Conservation (phyloP, 1,284 basidiomycete genomes). For the Moesziomyces globuligerus region DNA sequence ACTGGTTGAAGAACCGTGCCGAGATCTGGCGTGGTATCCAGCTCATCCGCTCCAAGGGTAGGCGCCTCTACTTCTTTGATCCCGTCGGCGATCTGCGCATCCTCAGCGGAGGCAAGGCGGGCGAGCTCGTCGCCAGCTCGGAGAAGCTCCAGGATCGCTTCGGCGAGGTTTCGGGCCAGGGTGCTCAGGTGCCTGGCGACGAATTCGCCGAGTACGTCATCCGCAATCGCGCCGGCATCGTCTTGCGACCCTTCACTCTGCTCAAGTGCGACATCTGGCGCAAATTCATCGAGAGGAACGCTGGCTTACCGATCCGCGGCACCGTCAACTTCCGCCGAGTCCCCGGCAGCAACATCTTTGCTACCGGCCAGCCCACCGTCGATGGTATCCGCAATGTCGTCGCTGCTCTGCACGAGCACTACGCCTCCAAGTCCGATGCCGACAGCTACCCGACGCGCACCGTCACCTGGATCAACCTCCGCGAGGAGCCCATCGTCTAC, state of each 20-base stretch:
- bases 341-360: constrained; percentile 77
- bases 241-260: constrained; percentile 61
- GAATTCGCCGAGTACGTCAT: constrained; percentile 67
- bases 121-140: constrained; percentile 46
- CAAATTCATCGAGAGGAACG: constrained; percentile 54
- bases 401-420: constrained; percentile 64
- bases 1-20: constrained; percentile 84
- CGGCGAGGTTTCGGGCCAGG: constrained; percentile 45
- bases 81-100: constrained; percentile 63
- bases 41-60: constrained; percentile 51
- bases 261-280: constrained; percentile 67
- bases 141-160: constrained; percentile 46
- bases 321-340: constrained; percentile 94
- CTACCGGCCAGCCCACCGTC: constrained; percentile 83
- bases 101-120: constrained; percentile 50
- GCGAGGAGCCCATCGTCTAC: constrained; percentile 89
- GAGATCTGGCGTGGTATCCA: constrained; percentile 82
- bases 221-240: constrained; percentile 62
- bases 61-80: constrained; percentile 65
- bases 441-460: constrained; percentile 23
- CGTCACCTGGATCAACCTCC: constrained; percentile 89
- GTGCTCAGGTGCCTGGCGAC: constrained; percentile 60
- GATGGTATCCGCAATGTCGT: constrained; percentile 89
- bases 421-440: constrained; percentile 29
- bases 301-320: constrained; percentile 74